Percentiles rank a stretch among this genome's conserved stretches.
Evolutionary conservation across 352 stramenopile genomes (phyloP).

Genomic region (Pythium aristosporum): DNA sequence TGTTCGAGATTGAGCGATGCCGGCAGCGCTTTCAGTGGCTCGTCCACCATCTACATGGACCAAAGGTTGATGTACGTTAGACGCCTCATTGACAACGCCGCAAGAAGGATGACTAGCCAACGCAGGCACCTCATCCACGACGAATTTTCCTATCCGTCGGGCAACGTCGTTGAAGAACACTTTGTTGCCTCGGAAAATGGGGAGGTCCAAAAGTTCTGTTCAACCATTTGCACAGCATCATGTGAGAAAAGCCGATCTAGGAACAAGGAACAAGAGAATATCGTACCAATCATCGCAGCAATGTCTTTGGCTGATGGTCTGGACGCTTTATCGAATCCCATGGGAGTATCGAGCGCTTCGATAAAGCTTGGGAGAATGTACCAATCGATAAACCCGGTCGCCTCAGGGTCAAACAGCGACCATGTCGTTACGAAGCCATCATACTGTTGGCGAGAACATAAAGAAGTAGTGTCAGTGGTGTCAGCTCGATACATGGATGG

Average conservation of each 20-base stretch:
- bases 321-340: slow-evolving; percentile 54
- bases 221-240: slow-evolving; percentile 10
- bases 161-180: slow-evolving; percentile 71
- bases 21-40: slow-evolving; percentile 47
- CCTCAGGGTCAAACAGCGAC: slow-evolving; percentile 79
- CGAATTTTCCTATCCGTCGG: slow-evolving; percentile 51
- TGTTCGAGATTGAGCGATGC: slow-evolving; percentile 56
- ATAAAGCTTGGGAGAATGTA: slow-evolving; percentile 66
- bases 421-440: slow-evolving; percentile 75
- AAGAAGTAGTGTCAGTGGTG: background rate
- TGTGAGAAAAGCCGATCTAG: background rate
- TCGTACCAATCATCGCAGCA: slow-evolving; percentile 41
- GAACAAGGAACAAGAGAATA: background rate
- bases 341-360: slow-evolving; percentile 51
- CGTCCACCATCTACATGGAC: slow-evolving; percentile 40
- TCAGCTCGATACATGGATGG: background rate
- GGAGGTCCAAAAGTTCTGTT: slow-evolving; percentile 47
- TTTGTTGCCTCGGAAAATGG: slow-evolving; percentile 58
- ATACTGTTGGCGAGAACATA: slow-evolving; percentile 39
- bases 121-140: slow-evolving; percentile 47
- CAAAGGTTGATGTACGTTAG: background rate
- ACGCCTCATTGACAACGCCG: background rate
- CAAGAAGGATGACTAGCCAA: background rate
- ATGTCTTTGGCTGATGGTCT: slow-evolving; percentile 47
- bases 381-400: slow-evolving; percentile 79